phyloP scores from a whole-genome alignment of 108 stramenopile species.

The Nannochloropsis oceanica region DNA sequence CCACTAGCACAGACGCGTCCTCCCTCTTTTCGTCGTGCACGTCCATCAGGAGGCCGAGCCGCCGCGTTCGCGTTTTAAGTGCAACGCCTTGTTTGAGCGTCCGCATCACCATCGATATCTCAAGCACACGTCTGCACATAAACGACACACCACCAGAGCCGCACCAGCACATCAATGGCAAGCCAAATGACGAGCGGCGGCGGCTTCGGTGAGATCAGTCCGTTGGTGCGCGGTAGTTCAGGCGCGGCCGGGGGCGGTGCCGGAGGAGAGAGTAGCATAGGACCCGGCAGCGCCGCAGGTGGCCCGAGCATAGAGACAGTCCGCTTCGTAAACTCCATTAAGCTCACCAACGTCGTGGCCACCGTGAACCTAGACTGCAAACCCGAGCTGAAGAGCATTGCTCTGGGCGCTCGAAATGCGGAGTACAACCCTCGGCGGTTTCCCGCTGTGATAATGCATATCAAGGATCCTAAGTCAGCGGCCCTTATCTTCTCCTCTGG shows the following conservation, averaged over 20 bases:
- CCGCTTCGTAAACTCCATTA: background rate
- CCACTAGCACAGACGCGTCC: too few species aligned
- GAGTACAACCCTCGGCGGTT: conserved; percentile 97
- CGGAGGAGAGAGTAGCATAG: background rate
- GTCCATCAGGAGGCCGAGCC: too few species aligned
- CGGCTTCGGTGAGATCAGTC: background rate
- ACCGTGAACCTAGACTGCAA: conserved; percentile 68
- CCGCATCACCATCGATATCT: too few species aligned
- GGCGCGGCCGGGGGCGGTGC: background rate
- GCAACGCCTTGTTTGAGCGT: too few species aligned
- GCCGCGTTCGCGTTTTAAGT: too few species aligned
- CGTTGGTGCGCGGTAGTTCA: background rate
- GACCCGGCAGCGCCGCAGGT: background rate
- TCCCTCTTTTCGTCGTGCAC: too few species aligned
- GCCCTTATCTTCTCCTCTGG: conserved; percentile 88
- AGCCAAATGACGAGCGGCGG: background rate
- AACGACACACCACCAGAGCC: too few species aligned
- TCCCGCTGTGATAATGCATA: conserved; percentile 75
- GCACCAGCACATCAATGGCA: background rate
- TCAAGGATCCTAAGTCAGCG: conserved; percentile 81
- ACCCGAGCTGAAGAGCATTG: conserved; percentile 79
- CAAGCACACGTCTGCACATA: too few species aligned
- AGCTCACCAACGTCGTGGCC: conserved; percentile 36
- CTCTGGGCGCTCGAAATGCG: conserved; percentile 83
- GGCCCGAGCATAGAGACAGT: background rate